A percentile compares a stretch with the other conserved stretches of the same genome.
These are phyloP conservation scores for Ceriops decandra DNA, from an alignment of 345 rosid genomes.

Conservation along the genomic window DNA sequence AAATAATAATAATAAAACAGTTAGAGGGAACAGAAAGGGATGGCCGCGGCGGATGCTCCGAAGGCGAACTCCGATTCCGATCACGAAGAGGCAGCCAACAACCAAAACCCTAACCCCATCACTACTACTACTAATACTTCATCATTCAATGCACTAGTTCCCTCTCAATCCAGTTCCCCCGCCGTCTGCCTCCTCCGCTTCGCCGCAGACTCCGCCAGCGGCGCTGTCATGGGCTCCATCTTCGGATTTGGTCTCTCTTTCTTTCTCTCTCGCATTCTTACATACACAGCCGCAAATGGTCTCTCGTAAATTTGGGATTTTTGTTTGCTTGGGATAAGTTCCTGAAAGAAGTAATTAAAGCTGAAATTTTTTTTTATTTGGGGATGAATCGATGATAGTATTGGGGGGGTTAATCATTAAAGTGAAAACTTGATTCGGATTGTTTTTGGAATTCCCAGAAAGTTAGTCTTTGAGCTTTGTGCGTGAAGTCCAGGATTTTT, in stretches of 20 bases:
- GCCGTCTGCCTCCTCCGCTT: slow-evolving; percentile 67
- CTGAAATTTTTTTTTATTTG: too few species aligned
- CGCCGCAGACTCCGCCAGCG: slow-evolving; percentile 77
- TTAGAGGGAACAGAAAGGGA: neutral
- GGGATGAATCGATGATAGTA: too few species aligned
- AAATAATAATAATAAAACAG: too few species aligned
- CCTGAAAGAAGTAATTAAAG: neutral
- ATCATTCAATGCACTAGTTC: slow-evolving; percentile 43
- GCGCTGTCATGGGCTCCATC: slow-evolving; percentile 84
- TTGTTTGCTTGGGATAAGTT: neutral
- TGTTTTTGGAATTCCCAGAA: neutral
- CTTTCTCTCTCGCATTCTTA: neutral
- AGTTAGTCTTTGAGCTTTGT: neutral
- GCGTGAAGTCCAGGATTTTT: neutral
- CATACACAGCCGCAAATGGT: too few species aligned
- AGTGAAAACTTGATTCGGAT: neutral
- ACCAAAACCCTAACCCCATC: slow-evolving; percentile 1
- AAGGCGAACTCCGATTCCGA: slow-evolving; percentile 20
- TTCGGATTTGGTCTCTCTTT: slow-evolving; percentile 62
- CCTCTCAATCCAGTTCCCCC: slow-evolving; percentile 41
- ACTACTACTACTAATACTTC: slow-evolving; percentile 13
- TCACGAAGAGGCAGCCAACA: slow-evolving; percentile 1
- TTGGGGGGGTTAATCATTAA: too few species aligned
- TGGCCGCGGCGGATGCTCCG: slow-evolving; percentile 24
- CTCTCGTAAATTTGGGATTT: neutral